phyloP scores from a whole-genome alignment of 768 basidiomycete species.

The Coprinopsis marcescibilis region DNA sequence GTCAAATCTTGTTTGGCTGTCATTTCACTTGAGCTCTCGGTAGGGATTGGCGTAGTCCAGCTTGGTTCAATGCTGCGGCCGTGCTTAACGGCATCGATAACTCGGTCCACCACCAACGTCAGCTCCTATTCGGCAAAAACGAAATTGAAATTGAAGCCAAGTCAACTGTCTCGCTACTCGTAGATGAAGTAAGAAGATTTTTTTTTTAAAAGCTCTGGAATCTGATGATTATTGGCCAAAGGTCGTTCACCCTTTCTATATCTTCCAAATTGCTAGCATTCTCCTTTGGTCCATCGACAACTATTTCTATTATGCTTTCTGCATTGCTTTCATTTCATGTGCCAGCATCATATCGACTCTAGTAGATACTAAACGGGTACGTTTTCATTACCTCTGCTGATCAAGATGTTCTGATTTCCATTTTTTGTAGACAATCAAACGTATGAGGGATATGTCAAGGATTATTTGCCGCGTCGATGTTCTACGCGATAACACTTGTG shows the following conservation, averaged over 20 bases:
- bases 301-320: conserved; percentile 97
- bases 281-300: conserved; percentile 91
- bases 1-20: neutral
- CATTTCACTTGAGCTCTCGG: conserved; percentile 8
- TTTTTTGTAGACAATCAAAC: conserved; percentile 63
- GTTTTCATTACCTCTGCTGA: conserved; percentile 12
- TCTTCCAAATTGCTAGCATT: conserved; percentile 96
- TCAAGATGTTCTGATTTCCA: neutral
- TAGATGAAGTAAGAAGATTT: conserved; percentile 89
- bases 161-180: conserved; percentile 64
- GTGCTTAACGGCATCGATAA: conserved; percentile 63
- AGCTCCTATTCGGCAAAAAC: conserved; percentile 76
- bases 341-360: conserved; percentile 82
- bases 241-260: conserved; percentile 97
- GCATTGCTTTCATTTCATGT: conserved; percentile 87
- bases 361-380: conserved; percentile 85
- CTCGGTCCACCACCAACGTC: conserved; percentile 54
- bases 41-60: conserved; percentile 88
- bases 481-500: conserved; percentile 67
- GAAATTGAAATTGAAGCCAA: conserved; percentile 89
- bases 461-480: conserved; percentile 76
- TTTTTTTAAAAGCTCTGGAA: conserved; percentile 1
- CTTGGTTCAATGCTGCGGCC: conserved; percentile 56
- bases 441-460: conserved; percentile 96
- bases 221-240: conserved; percentile 14